Percentiles rank a stretch among this genome's conserved stretches.
These are phyloP conservation scores for Apiospora koreana DNA, from an alignment of 2,329 filamentous ascomycete species.

Conservation along the genomic window DNA sequence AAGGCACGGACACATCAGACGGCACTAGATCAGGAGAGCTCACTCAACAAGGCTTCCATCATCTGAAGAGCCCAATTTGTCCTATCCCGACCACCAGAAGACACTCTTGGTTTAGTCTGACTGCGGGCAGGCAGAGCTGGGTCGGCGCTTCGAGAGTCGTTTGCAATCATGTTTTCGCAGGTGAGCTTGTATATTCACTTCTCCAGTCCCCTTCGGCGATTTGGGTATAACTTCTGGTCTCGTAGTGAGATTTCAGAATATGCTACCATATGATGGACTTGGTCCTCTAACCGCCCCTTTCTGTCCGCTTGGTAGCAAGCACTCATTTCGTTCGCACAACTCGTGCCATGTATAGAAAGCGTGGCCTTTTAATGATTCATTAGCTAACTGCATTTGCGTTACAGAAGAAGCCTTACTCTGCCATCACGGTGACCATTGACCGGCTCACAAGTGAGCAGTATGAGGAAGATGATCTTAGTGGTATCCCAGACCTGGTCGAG, in stretches of 20 bases:
- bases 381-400: not conserved
- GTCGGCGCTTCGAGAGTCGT: not conserved
- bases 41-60: not conserved
- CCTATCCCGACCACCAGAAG: not conserved
- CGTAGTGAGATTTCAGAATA: not conserved
- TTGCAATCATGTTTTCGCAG: not conserved
- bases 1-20: not conserved
- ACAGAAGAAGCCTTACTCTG: slow-evolving; percentile 85
- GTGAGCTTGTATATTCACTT: not conserved
- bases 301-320: not conserved
- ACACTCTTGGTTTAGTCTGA: slow-evolving; percentile 3
- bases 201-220: not conserved
- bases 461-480: slow-evolving; percentile 87
- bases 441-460: slow-evolving; percentile 86
- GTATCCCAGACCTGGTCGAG: slow-evolving; percentile 92
- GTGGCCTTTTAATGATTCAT: not conserved
- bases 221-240: not conserved
- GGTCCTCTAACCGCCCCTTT: not conserved
- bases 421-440: slow-evolving; percentile 90
- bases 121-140: not conserved
- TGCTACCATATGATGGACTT: not conserved
- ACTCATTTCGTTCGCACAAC: not conserved
- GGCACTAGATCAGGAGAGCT: not conserved
- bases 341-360: not conserved
- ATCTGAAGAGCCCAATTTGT: not conserved